Base-by-base conservation (phyloP, 148 eudicot genomes). In the Heliamphora exappendiculata region DNA sequence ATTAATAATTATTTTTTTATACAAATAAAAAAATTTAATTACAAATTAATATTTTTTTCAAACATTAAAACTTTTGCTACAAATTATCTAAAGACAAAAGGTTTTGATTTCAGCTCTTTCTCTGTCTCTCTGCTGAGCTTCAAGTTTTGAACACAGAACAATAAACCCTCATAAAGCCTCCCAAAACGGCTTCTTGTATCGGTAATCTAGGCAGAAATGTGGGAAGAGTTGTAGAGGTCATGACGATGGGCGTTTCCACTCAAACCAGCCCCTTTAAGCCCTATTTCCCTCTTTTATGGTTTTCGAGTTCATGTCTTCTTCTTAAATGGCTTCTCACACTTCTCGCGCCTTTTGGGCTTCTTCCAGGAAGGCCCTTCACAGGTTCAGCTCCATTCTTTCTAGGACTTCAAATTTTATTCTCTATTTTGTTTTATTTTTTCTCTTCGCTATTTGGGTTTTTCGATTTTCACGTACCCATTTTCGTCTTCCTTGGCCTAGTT, bases 151-250 rank as follows among this genome's bases (percentile, higher is more conserved):
- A 74, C 50, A 53, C 34, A 76, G 36, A 58, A 58, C 22, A 55
- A 45, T 55, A 53, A 79, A 17, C 76, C 73, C 67, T 57, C 49
- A 7, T 9, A 60, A 75, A 33, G 68, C 26, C 66, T 77, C 79
- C 70, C 86, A 90, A 86, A 69, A 91, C 90, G 95, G 91, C 88
- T 75, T 34, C 68, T 78, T 82, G 72, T 74, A 45, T 71, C n/a
- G 65, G 78, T 63, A 75, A 81, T 82, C 80, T 66, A 42, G 76
- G 81, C 81, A 79, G 22, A 28, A 82, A 80, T 78, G 75, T 83
- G 74, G 86, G 88, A 58, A 85, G 82, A 79, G 81, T 78, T 81
- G 72, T 79, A 42, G 81, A 42, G 34, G 81, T 82, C 76, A 62
- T 85, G 75, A 57, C 87, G 41, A 78, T 82, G 89, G 91, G 84